phyloP scores from a whole-genome alignment of 2,329 filamentous ascomycete genomes.

The Coniochaeta sp. region DNA sequence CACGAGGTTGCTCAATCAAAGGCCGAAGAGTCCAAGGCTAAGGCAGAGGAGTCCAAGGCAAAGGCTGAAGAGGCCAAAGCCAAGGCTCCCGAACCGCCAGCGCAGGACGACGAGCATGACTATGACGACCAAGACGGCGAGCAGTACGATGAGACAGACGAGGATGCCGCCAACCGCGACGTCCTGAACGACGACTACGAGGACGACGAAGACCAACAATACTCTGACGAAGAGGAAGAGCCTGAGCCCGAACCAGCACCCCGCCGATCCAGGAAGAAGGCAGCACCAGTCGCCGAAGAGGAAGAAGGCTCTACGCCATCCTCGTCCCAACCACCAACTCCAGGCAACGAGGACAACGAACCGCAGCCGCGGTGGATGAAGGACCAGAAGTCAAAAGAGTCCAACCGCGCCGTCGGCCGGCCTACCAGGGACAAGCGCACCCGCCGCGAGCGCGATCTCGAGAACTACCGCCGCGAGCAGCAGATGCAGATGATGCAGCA shows the following conservation, averaged over 20 bases:
- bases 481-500: constrained; percentile 17
- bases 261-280: constrained; percentile 28
- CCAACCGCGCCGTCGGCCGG: constrained; percentile 5
- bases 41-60: constrained; percentile 7
- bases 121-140: constrained; percentile 9
- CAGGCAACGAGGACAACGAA: constrained; percentile 20
- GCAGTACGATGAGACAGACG: constrained; percentile 16
- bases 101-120: constrained; percentile 4
- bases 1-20: constrained; percentile 2
- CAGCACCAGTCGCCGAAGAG: constrained; percentile 49
- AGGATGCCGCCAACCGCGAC: constrained; percentile 13
- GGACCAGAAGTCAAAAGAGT: constrained; percentile 15
- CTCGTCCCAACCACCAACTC: constrained; percentile 21
- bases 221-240: constrained; percentile 27
- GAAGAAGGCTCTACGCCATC: constrained; percentile 14
- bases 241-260: constrained; percentile 37
- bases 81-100: constrained; percentile 4
- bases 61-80: constrained; percentile 8
- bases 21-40: constrained; percentile 5
- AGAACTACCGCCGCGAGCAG: constrained; percentile 14
- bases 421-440: constrained; percentile 7
- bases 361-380: constrained; percentile 22
- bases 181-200: constrained; percentile 14
- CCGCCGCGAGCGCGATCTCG: constrained; percentile 8
- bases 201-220: constrained; percentile 11